Conservation (phyloP, 2,329 filamentous ascomycete genomes). For the Aureobasidium musti region DNA sequence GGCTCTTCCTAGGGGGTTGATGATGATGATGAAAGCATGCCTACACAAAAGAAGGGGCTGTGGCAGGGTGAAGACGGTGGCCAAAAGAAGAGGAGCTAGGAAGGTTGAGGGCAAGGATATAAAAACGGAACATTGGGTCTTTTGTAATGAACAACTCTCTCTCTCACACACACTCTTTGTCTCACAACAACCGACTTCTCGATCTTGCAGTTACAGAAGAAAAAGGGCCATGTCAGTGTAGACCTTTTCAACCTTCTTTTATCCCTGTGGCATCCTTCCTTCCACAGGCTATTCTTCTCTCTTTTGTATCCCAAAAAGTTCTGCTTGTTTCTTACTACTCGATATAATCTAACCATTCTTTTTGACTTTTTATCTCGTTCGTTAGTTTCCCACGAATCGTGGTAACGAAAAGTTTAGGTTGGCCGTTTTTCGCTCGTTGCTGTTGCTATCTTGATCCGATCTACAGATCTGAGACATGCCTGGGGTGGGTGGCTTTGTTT, state of each 20-base stretch:
- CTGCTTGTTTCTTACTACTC: neutral
- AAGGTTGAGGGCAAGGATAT: neutral
- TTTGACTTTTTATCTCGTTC: too few species aligned
- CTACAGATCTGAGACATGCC: neutral
- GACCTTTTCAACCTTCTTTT: neutral
- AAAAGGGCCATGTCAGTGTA: neutral
- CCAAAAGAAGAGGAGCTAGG: neutral
- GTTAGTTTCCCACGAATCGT: neutral
- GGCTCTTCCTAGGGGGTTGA: conserved; percentile 8
- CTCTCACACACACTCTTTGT: neutral
- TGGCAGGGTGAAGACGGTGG: neutral
- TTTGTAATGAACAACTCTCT: conserved; percentile 17
- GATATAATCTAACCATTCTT: too few species aligned
- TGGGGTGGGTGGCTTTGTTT: neutral
- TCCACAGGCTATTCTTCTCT: neutral
- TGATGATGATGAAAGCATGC: conserved; percentile 17
- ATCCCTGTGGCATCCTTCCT: neutral
- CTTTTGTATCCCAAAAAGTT: neutral
- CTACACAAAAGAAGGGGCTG: neutral
- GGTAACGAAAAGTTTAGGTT: neutral
- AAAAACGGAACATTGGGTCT: neutral
- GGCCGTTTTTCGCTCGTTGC: neutral
- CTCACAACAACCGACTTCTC: neutral
- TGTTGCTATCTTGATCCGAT: neutral
- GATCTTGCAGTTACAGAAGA: neutral